Base-by-base conservation (phyloP, 192 early-diverging fungal genomes). In the Backusella mclennaniae region DNA sequence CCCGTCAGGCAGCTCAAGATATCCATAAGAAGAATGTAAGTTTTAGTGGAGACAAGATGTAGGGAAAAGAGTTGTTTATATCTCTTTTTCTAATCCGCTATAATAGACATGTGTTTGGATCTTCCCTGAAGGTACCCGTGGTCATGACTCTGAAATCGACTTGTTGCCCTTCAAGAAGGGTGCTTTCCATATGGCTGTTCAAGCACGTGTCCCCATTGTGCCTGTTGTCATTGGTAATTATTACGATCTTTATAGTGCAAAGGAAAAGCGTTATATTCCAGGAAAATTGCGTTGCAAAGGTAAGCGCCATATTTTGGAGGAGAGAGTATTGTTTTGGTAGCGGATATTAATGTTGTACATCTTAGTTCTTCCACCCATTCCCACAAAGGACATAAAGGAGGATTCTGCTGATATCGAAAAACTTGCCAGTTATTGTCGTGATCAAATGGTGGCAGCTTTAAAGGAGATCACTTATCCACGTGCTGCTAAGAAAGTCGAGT, bases 131-230 rank as follows among this genome's bases (percentile, higher is more conserved):
- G 97, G 96, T 67, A 97, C 92, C 19, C 93, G 96, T 67, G 92
- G 92, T 19, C 91, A 89, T 74, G 89, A 90, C 44, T 80, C 82
- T n/a, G 86, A 89, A 35, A 88, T 90, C 41, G 75, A 92, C 66
- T 71, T 99, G 67, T 83, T 97, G 52, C 95, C 94, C 7, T 97
- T 99, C 83, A 99, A 99, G 84, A 98, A 97, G 87, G 97, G 97
- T 12, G 97, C 95, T 8, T 99, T 99, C 84, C 94, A 97, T 66
- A 80, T 97, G 77, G 96, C 97, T 12, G 92, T 94, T 71, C 94
- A 95, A 82, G 90, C 93, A 1, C 85, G 86, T 21, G 89, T 94
- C 0, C 97, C 97, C 19, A 91, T 99, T 76, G 88, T 97, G 21
- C 96, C 96, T 15, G 84, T 99, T 69, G 95, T 97, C 9, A 85